Base-by-base conservation (phyloP, 305 asterid genomes). In the Galium porrigens region DNA sequence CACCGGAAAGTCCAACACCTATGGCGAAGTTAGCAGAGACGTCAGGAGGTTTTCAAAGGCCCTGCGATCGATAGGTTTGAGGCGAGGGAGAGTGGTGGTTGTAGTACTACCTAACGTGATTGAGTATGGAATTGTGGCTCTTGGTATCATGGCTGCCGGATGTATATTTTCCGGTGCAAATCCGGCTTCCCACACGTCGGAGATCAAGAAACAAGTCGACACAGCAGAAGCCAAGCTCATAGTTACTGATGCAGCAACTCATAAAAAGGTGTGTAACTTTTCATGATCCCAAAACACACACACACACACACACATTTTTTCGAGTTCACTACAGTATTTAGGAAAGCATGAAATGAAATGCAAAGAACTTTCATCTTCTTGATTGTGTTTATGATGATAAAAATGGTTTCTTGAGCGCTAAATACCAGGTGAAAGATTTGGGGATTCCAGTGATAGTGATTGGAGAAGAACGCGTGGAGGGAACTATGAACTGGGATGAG, bases 71-170 rank as follows among this genome's bases (percentile, higher is more conserved):
- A 85, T 92, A 8, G 96, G 95, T 36, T 75, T 84, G 63, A 80
- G 96, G 75, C 89, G 79, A 63, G 98, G 98, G 63, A 72, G 79
- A 0, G 92, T 83, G 6, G 96, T 83, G 72, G 82, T 89, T 72
- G 98, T 86, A 1, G 82, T 81, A 51, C 86, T 92, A 64, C 95
- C 96, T 6, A 91, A 91, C 17, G 84, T 89, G 58, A 82, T 83
- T 0, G 96, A 86, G 66, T 92, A 92, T 39, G 94, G 85, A 18
- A 80, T 76, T 49, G 73, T 92, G 59, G 95, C 98, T 39, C 90
- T 92, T 0, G 98, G 98, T 18, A 85, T 92, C 73, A 89, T 92
- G 98, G 85, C 90, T 1, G 94, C 94, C 11, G 96, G 98, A 0
- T 95, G 96, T 0, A 73, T 92, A 10, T 86, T 86, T 69, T 89